Base-by-base conservation (phyloP, 1,139 yeast species). In the Debaryomycetaceae sp. region DNA sequence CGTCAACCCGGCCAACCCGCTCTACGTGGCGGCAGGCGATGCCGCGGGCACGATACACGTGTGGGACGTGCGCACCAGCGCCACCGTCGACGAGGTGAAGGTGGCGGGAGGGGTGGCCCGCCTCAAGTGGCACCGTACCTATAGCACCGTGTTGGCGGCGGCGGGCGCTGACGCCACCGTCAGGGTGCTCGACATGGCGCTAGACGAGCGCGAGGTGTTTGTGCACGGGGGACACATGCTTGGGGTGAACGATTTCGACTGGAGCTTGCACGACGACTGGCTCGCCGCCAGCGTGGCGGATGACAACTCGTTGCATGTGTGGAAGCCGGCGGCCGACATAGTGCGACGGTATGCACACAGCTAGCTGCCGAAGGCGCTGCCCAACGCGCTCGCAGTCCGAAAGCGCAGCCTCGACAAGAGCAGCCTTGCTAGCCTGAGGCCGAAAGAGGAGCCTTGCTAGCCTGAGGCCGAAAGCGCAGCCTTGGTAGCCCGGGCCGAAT, bases 141-240 rank as follows among this genome's bases (percentile, higher is more conserved):
- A 57, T 26, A 71, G 71, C 18, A 64, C 77, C 3, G 56, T 86
- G 1, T 47, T 91, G 12, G 95, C 88, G 0, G 69, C 88, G 1
- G 78, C 83, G 0, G 84, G 95, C 0, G 67, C 65, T 1, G 97
- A 89, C 52, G 71, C 78, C 5, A 56, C 75, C 24, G 89, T 84
- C 7, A 75, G 76, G 44, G 34, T 91, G 2, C 83, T 86, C 79
- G 89, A 86, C 48, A 49, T 54, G 5, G 68, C 64, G 45, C 39
- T 51, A 46, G 30, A 50, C 10, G 34, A 30, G 42, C 73, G 66
- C 34, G 56, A 79, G 27, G 37, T 79, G 15, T 89, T 91, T 49
- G 68, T 74, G 21, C 98, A 93, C 53, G 85, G 83, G 9, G 98
- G 98, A 0, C 99, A 91, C 52, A 76, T 91, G 71, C 65, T 83